Base-by-base conservation (phyloP, 257 asterid species). In the Solanum dulcamara region DNA sequence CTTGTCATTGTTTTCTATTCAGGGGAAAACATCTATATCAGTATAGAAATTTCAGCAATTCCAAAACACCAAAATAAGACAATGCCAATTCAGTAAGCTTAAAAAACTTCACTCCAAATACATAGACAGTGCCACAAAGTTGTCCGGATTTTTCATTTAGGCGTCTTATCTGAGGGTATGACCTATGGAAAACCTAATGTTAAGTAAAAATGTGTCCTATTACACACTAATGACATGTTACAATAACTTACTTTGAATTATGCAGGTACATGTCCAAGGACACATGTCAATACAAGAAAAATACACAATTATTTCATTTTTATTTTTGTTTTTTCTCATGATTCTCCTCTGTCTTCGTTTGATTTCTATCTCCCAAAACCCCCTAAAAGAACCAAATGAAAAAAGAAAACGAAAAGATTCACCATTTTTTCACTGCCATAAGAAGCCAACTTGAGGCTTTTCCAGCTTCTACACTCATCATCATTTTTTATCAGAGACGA, bases 1-100 rank as follows among this genome's bases (percentile, higher is more conserved):
- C 86, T 85, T 87, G 67, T 85, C 86, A 50, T 84, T 92, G 84
- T 77, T 88, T 88, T 89, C 97, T 93, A 87, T 30, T 28, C 55
- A 38, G 44, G 87, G 77, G 13, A 35, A 74, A 40, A 81, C 44
- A 35, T 71, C 46, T 30, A 20, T 32, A 84, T 37, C 55, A 84
- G 86, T 55, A 74, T 26, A 51, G 37, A 53, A 55, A 74, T 71
- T 32, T 64, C 74, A 55, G 48, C 68, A 82, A 40, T 44, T 46
- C 77, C 46, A 30, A 67, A 33, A 24, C 81, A 32, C 68, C 55
- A 22, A n/a, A 37, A 38, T 67, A 74, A 72, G 35, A 22, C 64
- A 32, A 44, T 15, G 51, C 18, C 42, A 35, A 46, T 28, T 72
- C 74, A 53, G 33, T 35, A 15, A 77, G 26, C 15, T 84, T 84